Base-by-base conservation (phyloP, 148 eudicot species). In the Euryodendron excelsum region DNA sequence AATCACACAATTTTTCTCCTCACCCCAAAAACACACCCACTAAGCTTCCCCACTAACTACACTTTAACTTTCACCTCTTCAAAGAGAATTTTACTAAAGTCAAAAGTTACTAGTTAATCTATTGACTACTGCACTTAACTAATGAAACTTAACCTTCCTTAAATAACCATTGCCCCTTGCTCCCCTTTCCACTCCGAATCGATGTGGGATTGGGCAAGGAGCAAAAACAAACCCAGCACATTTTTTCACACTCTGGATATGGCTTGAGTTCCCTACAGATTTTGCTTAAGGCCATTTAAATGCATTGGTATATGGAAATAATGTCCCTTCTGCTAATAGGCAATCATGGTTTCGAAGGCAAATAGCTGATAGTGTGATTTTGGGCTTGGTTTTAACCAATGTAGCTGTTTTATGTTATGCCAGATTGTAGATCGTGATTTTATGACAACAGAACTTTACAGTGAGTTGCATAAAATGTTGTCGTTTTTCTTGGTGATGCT, bases 191-290 rank as follows among this genome's bases (percentile, higher is more conserved):
- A n/a, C n/a, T n/a, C n/a, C n/a, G n/a, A n/a, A n/a, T n/a, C n/a
- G n/a, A n/a, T n/a, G n/a, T n/a, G n/a, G n/a, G n/a, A n/a, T n/a
- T n/a, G n/a, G n/a, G n/a, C n/a, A n/a, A n/a, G n/a, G n/a, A n/a
- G n/a, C n/a, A n/a, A n/a, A n/a, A n/a, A n/a, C n/a, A n/a, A n/a
- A n/a, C n/a, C n/a, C n/a, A n/a, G n/a, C n/a, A n/a, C n/a, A n/a
- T 73, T 66, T 90, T 84, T 79, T 93, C 97, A 80, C 97, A 93
- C 67, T 93, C 97, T 1, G 98, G 96, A 77, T 95, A 95, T 2
- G 98, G 98, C 89, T 95, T 95, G 28, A 95, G 14, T 41, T 18
- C 37, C 59, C 25, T 39, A 18, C 3, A 2, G 63, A 34, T 45
- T 65, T 10, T 44, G 14, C 25, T 30, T 17, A 61, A 44, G 66